Conservation (phyloP, 129 eudicot genomes). For the Gnaphalium uliginosum region DNA sequence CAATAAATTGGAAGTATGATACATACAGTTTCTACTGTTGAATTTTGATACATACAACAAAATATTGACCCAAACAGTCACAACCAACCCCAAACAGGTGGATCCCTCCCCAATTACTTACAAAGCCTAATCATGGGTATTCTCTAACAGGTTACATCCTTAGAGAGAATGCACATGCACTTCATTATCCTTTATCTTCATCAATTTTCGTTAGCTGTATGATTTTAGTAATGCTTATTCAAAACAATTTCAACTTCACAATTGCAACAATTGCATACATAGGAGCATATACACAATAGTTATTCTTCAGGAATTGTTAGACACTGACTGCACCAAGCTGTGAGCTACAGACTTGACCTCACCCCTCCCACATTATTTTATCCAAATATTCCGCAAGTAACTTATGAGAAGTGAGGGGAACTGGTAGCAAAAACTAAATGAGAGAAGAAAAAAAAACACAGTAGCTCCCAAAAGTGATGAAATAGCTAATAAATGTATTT, state of each 20-base stretch:
- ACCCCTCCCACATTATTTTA: too few relatives aligned
- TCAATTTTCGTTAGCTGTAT: neutral
- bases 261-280: too few relatives aligned
- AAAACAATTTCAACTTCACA: neutral
- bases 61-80: neutral
- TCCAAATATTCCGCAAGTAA: neutral
- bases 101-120: constrained; percentile 3
- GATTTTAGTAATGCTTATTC: neutral
- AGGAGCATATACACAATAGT: too few relatives aligned
- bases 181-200: neutral
- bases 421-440: neutral
- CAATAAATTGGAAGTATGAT: too few relatives aligned
- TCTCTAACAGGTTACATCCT: neutral
- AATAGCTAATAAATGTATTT: neutral
- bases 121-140: neutral
- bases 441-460: neutral
- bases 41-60: too few relatives aligned
- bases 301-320: too few relatives aligned
- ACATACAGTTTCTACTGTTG: too few relatives aligned
- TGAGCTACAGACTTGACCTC: too few relatives aligned
- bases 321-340: neutral
- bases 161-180: too few relatives aligned
- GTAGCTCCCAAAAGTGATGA: neutral
- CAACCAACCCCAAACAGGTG: neutral
- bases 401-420: neutral